phyloP scores from a whole-genome alignment of 306 rosid genomes.

The Vigna trinervia region DNA sequence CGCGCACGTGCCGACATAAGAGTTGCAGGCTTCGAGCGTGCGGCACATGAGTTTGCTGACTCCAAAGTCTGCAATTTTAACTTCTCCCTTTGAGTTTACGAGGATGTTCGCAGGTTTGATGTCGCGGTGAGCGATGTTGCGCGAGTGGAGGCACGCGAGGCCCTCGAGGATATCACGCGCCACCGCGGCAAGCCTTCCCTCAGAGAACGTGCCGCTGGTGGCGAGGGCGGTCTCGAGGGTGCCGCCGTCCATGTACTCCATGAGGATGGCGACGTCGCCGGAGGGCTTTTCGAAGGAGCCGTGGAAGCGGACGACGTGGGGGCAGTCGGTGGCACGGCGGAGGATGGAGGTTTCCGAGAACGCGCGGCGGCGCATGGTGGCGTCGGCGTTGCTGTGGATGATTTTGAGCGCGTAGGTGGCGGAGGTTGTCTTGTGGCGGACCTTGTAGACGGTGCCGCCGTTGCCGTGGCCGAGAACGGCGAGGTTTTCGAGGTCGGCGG shows the following conservation, averaged over 20 bases:
- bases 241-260: conserved; percentile 85
- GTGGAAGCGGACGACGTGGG: conserved; percentile 60
- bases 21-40: conserved; percentile 74
- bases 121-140: conserved; percentile 85
- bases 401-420: conserved; percentile 69
- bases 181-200: conserved; percentile 55
- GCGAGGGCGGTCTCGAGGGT: conserved; percentile 60
- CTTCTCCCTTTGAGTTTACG: conserved; percentile 60
- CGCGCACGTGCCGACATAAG: conserved; percentile 94
- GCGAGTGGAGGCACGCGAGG: conserved; percentile 73
- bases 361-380: conserved; percentile 69
- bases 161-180: conserved; percentile 80
- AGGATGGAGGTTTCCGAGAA: conserved; percentile 76
- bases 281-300: conserved; percentile 78
- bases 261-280: conserved; percentile 73
- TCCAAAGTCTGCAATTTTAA: conserved; percentile 91
- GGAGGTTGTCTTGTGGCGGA: conserved; percentile 70
- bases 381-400: conserved; percentile 62
- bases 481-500: conserved; percentile 66
- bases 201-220: conserved; percentile 63
- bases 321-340: conserved; percentile 84
- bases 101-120: conserved; percentile 82
- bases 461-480: conserved; percentile 88
- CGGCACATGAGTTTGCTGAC: conserved; percentile 83
- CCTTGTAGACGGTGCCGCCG: conserved; percentile 95